Base-by-base conservation (phyloP, 768 basidiomycete species). In the Rubroboletus pulcherrimus region DNA sequence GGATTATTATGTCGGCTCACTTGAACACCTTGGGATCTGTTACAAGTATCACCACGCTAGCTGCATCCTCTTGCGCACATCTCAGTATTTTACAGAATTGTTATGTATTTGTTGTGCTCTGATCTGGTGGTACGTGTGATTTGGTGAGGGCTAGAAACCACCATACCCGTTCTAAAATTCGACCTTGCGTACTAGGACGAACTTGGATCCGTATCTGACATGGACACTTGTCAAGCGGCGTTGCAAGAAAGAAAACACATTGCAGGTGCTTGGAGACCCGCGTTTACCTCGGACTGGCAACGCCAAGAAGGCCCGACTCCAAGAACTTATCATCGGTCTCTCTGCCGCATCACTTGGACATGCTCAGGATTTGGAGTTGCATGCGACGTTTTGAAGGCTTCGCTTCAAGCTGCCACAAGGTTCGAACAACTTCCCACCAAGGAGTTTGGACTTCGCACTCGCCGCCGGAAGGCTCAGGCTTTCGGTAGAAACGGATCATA, bases 61-160 rank as follows among this genome's bases (percentile, higher is more conserved):
- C 45, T 58, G 49, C 64, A 63, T 59, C 48, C 45, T 48, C 26
- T 42, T 56, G 52, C 58, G 33, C 64, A 45, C 67, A 59, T 59
- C 62, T 69, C 64, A 49, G 59, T 68, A 67, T 37, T 43, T 58
- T 64, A 69, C 66, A 59, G 30, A 64, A 56, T 43, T 53, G 39
- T n/a, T 55, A 54, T 67, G 63, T 66, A 58, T 66, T 60, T 45
- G 29, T 44, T 47, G 17, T 54, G 24, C 34, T n/a, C 21, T 30
- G 55, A 21, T 26, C 26, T 26, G 26, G 26, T 5, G 21, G 21
- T 21, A 21, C 21, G 21, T 21, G 21, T 21, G 21, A 2, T 21
- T 21, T 38, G 47, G 44, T 39, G 26, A 41, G 4, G 14, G 42
- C 9, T 15, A 26, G 30, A 30, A 31, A 12, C 4, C 30, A n/a